Conservation (phyloP, 441 rosid species). For the Syzygium syzygioides region DNA sequence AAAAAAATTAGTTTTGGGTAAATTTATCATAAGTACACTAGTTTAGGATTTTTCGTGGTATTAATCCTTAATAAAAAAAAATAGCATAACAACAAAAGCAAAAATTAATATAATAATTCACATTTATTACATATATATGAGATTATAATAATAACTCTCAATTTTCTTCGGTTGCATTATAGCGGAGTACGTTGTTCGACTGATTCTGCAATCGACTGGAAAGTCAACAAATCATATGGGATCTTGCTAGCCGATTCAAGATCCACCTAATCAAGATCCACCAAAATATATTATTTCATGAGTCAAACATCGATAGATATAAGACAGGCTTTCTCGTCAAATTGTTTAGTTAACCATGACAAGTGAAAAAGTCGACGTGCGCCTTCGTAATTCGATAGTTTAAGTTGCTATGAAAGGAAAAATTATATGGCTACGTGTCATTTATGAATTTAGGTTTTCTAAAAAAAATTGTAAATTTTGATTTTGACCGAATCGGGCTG, state of each 20-base stretch:
- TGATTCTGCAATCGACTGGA: neutral
- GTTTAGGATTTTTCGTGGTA: no score
- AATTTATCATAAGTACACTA: no score
- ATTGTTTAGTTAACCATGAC: neutral
- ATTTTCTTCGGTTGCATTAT: neutral
- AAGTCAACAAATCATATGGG: neutral
- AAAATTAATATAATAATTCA: neutral
- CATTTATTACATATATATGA: neutral
- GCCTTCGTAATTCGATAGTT: neutral
- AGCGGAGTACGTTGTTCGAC: no score
- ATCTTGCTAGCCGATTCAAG: neutral
- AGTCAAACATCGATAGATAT: neutral
- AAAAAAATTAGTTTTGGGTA: no score
- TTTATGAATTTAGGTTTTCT: neutral
- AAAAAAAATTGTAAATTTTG: no score
- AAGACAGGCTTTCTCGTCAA: neutral
- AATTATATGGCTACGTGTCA: neutral
- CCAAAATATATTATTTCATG: no score
- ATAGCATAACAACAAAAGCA: neutral
- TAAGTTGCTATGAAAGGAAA: neutral
- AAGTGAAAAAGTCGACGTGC: neutral
- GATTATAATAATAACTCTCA: neutral
- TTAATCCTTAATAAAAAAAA: no score
- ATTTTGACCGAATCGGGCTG: no score
- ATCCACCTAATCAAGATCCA: neutral